Conservation (phyloP, 106 monocot species). For the Dendrobium huoshanense region DNA sequence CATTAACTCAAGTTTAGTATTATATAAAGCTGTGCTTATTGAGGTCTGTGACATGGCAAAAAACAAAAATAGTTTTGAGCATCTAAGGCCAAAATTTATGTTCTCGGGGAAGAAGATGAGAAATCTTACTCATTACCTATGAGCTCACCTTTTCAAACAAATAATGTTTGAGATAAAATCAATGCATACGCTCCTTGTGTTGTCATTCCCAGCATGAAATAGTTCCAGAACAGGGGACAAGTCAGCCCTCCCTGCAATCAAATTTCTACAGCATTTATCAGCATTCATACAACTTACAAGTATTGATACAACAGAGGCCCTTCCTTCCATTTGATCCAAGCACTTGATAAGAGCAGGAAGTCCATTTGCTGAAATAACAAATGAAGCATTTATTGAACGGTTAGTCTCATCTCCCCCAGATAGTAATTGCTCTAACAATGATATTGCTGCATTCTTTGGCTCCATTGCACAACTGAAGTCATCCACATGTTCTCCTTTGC, state of each 20-base stretch:
- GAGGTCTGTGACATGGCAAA: too few relatives aligned
- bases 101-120: neutral
- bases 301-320: slow-evolving; percentile 30
- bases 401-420: slow-evolving; percentile 31
- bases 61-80: neutral
- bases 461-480: slow-evolving; percentile 27
- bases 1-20: neutral
- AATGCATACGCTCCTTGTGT: slow-evolving; percentile 33
- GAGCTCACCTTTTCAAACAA: slow-evolving; percentile 33
- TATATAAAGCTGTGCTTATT: neutral
- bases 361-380: slow-evolving; percentile 30
- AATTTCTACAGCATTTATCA: slow-evolving; percentile 34
- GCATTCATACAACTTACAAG: slow-evolving; percentile 48
- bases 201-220: slow-evolving; percentile 45
- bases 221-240: slow-evolving; percentile 42
- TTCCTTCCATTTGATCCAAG: slow-evolving; percentile 27
- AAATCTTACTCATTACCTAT: neutral
- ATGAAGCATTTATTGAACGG: slow-evolving; percentile 24
- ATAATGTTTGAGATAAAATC: slow-evolving; percentile 42
- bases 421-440: slow-evolving; percentile 32
- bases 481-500: slow-evolving; percentile 16
- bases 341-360: slow-evolving; percentile 40
- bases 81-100: neutral
- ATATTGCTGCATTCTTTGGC: slow-evolving; percentile 35
- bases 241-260: slow-evolving; percentile 33